Conservation (phyloP, 352 stramenopile genomes). For the Phytophthora hibernalis region DNA sequence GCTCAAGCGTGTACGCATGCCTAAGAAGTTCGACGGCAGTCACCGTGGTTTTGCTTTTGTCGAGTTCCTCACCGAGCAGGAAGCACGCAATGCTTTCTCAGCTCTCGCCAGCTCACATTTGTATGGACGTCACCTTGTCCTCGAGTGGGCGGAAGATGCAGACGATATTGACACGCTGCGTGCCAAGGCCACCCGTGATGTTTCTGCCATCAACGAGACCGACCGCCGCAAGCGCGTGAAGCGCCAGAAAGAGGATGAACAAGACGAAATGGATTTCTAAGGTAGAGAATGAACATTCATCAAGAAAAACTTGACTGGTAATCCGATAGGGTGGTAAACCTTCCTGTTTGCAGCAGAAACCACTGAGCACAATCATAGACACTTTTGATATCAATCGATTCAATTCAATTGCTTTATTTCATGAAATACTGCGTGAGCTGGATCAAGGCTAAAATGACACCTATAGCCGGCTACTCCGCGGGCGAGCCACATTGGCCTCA, state of each 20-base stretch:
- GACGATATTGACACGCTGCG: conserved; percentile 87
- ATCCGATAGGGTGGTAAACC: conserved; percentile 8
- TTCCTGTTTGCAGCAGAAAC: not conserved
- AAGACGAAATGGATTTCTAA: conserved; percentile 58
- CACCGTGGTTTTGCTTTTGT: conserved; percentile 99
- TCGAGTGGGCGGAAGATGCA: conserved; percentile 96
- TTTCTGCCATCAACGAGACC: conserved; percentile 73
- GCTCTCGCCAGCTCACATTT: conserved; percentile 96
- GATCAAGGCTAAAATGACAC: conserved; percentile 2
- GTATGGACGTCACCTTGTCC: conserved; percentile 98
- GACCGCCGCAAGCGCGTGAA: conserved; percentile 75
- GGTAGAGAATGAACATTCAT: conserved; percentile 14
- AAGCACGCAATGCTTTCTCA: conserved; percentile 93
- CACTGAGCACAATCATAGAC: conserved; percentile 7
- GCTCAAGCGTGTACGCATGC: conserved; percentile 97
- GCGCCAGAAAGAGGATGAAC: conserved; percentile 51
- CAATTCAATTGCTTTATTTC: conserved; percentile 27
- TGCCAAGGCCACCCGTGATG: conserved; percentile 79
- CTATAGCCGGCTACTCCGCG: conserved; percentile 80
- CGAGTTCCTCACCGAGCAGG: conserved; percentile 97
- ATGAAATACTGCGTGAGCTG: conserved; percentile 1
- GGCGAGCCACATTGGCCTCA: conserved; percentile 62
- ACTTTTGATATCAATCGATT: conserved; percentile 1
- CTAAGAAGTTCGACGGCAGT: conserved; percentile 98
- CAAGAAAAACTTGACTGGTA: conserved; percentile 1